A percentile compares a stretch with the other conserved stretches of the same genome.
Evolutionary conservation across 805 yeast species (phyloP).

Genomic region (Kluyveromyces starmeri): DNA sequence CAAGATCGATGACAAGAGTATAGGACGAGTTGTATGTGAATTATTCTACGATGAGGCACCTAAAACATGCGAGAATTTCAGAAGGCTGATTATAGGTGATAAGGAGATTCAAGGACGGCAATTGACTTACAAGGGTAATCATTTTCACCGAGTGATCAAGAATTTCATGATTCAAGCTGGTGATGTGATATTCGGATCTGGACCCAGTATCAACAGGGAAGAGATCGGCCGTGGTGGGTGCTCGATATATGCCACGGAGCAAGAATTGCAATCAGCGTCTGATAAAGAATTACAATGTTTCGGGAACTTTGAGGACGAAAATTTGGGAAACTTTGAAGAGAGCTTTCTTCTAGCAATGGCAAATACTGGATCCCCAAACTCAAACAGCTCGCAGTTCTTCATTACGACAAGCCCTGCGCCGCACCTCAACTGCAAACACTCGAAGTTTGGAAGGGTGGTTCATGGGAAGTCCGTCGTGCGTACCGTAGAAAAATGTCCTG

Average conservation of each 20-base stretch:
- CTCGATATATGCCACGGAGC: slow-evolving; percentile 32
- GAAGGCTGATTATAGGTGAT: slow-evolving; percentile 36
- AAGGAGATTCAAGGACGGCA: slow-evolving; percentile 16
- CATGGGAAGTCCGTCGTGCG: slow-evolving; percentile 64
- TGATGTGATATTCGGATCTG: slow-evolving; percentile 39
- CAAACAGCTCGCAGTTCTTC: slow-evolving; percentile 63
- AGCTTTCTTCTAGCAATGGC: slow-evolving; percentile 56
- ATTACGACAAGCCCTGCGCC: slow-evolving; percentile 61
- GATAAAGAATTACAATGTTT: slow-evolving; percentile 18
- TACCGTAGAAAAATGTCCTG: slow-evolving; percentile 46
- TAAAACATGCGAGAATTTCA: slow-evolving; percentile 42
- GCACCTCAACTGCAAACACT: slow-evolving; percentile 67
- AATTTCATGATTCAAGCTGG: slow-evolving; percentile 70
- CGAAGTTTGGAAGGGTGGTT: slow-evolving; percentile 65
- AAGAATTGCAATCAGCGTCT: slow-evolving; percentile 11
- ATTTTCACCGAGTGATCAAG: slow-evolving; percentile 55
- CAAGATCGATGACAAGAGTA: slow-evolving; percentile 30
- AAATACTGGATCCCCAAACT: slow-evolving; percentile 38
- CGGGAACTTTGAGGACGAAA: slow-evolving; percentile 50
- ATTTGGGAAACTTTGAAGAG: slow-evolving; percentile 35
- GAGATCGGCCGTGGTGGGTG: slow-evolving; percentile 38
- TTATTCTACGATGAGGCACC: slow-evolving; percentile 46
- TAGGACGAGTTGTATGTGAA: slow-evolving; percentile 58
- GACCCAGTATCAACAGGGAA: slow-evolving; percentile 15
- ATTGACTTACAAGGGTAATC: slow-evolving; percentile 35